Evolutionary conservation across 208 protist genomes (phyloP).

Genomic region (Trypanosomatidae sp.): DNA sequence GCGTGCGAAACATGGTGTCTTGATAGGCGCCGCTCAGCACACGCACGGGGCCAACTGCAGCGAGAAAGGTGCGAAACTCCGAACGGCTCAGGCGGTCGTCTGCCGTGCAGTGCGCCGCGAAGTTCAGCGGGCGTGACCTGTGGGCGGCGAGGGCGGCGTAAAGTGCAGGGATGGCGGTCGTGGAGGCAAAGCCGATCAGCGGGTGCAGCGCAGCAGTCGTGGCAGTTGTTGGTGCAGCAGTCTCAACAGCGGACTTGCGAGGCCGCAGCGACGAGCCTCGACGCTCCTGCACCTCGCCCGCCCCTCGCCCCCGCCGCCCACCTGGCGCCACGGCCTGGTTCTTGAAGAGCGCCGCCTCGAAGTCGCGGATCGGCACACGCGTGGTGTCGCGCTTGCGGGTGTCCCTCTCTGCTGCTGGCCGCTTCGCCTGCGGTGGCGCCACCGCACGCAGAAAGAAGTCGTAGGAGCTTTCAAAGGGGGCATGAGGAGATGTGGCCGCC

Average conservation of each 20-base stretch:
- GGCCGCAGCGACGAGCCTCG: no score
- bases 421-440: conserved; percentile 22
- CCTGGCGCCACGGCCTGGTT: no score
- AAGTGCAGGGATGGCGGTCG: conserved; percentile 43
- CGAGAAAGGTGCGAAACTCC: conserved; percentile 40
- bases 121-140: conserved; percentile 23
- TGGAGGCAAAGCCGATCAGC: conserved; percentile 57
- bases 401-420: conserved; percentile 14
- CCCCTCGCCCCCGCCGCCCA: no score
- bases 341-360: no score
- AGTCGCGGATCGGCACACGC: conserved; percentile 28
- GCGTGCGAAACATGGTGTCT: conserved; percentile 33
- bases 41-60: conserved; percentile 17
- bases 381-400: conserved; percentile 20
- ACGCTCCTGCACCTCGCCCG: no score
- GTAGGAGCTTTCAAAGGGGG: conserved; percentile 55
- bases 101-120: not conserved
- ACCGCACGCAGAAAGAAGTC: conserved; percentile 59
- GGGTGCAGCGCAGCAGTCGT: conserved; percentile 56
- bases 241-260: no score
- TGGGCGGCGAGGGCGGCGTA: conserved; percentile 37
- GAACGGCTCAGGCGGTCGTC: conserved; percentile 2
- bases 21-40: conserved; percentile 53
- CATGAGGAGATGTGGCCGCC: not conserved
- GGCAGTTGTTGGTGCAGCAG: no score